Base-by-base conservation (phyloP, 192 early-diverging fungal genomes). In the Gigaspora rosea region DNA sequence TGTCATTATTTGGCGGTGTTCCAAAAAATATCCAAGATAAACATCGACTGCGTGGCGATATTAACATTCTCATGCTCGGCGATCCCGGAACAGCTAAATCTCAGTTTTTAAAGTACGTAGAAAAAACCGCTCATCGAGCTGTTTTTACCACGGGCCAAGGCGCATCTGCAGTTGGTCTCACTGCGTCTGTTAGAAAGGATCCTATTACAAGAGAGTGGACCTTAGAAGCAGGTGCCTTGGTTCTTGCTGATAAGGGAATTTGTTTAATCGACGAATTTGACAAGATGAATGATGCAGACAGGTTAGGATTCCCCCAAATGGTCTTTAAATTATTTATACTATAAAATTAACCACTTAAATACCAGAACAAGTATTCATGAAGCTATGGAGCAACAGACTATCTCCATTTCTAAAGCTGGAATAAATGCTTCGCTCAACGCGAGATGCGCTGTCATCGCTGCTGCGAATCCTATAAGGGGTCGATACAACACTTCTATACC, bases 1-100 rank as follows among this genome's bases (percentile, higher is more conserved):
- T 99, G 35, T 89, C 95, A 32, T 89, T 99, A 87, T 99, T 99
- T 88, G 94, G 97, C 75, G 97, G 97, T 75, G 95, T 97, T 4
- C 85, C 94, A 77, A 99, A 99, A 85, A 93, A 99, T 79, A 91
- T 96, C 41, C 89, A 93, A 79, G 93, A 92, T 49, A 99, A 99
- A 83, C 95, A 96, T 84, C 85, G 92, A n/a, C 91, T 97, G 36
- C 92, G 97, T 82, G 97, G 97, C 33, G 97, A 99, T 81, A 99
- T 99, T 82, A 99, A 99, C 81, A 93, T 99, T 49, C 87, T 99
- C 11, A 86, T 99, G 81, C 87, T 99, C 63, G 94, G 94, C 71
- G 94, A 95, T 70, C 94, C 94, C 27, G 94, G 94, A 69, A 95
- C 94, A 11, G 94, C 94, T 27, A 95, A 95, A 72, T 94, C 93